Evolutionary conservation across 352 stramenopile genomes (phyloP), one percentile per base, ranked within the genome.

Genomic region (Pythium aristosporum): DNA sequence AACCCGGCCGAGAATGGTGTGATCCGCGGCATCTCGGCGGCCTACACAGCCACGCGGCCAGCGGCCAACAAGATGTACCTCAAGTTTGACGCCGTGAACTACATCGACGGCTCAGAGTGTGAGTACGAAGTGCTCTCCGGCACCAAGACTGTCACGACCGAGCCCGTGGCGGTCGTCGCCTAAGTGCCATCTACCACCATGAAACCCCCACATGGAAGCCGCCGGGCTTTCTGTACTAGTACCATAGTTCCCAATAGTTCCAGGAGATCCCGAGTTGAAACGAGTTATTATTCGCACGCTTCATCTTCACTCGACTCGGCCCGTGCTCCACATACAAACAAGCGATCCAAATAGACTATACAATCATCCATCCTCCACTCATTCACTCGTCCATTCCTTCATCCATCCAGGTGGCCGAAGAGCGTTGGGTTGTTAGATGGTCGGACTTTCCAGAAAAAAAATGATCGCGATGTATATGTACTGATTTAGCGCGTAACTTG

Each of bases 1-100:
- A 67, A 91, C 57, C 21, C 74, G 30, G 51, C 59, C 10, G 69
- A 87, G 57, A 87, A 89, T 63, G 80, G 81, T 4, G 65, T 89
- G 48, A 90, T 92, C 57, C 71, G 71, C 23, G 83, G 79, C 49
- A 78, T 92, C 52, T 89, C 79, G 68, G 83, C 83, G 2, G 83
- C 80, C 20, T 92, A 87, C 65, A 79, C 72, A 21, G 63, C 72
- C 25, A 34, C 66, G 16, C 74, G 72, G 15, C 83, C 79, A 1
- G 75, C 87, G 23, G 83, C 83, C 34, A 74, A 66, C 20, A 88
- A 84, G 53, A 69, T 92, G 48, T 92, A 90, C 64, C 74, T 92
- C 52, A 92, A 92, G 62, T 92, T 92, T 54, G 83, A 92, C 69
- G 68, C 76, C 42, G 79, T 72, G 30, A 92, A 92, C 69, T 88